Evolutionary conservation across 768 basidiomycete genomes (phyloP), one percentile per base, ranked within the genome.

Genomic region (Xerocomellus amylosporus): DNA sequence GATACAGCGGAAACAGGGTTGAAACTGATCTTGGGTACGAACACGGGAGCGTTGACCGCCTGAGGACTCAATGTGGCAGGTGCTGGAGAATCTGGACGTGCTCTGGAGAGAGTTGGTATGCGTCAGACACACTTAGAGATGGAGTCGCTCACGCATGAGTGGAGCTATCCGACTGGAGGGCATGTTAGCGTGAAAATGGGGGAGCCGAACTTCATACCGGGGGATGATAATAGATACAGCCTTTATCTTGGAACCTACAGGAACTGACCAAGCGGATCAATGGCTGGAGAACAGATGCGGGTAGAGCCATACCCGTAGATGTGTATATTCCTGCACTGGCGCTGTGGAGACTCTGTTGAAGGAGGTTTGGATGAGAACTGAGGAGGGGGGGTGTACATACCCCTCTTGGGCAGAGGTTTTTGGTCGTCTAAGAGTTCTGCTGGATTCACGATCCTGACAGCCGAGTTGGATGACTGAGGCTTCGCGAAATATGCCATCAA

Each of bases 251-350:
- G 61, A 79, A 92, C 74, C 88, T 87, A 76, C 93, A 95, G 53
- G 79, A 85, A 39, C 92, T 93, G 53, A 8, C 37, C 26, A 19
- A 19, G 46, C 0, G 17, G n/a, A 46, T 58, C 15, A 61, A 34
- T 28, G 30, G 19, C 14, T 14, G 39, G 28, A 56, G 4, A 8
- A 31, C 8, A 20, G 6, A 34, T 1, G 17, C n/a, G 39, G 10
- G 45, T 15, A 10, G 5, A 36, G 59, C 4, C 70, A 59, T 73
- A 94, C 93, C 94, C 93, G 67, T 94, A 89, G 58, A 96, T 94
- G 69, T 89, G 75, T 48, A 94, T 84, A 76, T 97, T 96, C 66
- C 90, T 85, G 73, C 93, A 97, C 64, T 93, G 88, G 49, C 87
- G 82, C 69, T 86, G 85, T 14, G 81, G 78, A 43, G 82, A 77